Conservation (phyloP, 768 basidiomycete genomes). For the Tulasnella sp. region DNA sequence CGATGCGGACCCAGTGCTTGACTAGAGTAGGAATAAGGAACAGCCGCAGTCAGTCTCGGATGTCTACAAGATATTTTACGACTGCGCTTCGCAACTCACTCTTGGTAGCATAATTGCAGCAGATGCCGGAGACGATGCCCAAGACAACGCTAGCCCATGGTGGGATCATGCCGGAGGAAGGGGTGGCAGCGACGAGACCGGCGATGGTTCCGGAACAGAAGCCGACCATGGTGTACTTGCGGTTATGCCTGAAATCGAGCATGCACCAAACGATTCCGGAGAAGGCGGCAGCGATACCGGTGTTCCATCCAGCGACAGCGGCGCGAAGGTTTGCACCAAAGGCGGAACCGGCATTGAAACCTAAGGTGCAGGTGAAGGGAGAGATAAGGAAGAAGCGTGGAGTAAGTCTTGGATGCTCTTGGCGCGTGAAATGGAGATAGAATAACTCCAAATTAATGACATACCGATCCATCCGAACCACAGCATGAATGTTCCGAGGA, state of each 20-base stretch:
- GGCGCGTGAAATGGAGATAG: background rate
- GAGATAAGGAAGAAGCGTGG: background rate
- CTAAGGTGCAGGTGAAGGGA: constrained; percentile 32
- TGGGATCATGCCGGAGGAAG: constrained; percentile 75
- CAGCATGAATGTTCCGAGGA: constrained; percentile 76
- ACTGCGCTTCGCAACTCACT: constrained; percentile 43
- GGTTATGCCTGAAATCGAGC: constrained; percentile 72
- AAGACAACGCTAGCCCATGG: constrained; percentile 73
- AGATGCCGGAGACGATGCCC: constrained; percentile 65
- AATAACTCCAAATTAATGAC: background rate
- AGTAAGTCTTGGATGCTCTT: background rate
- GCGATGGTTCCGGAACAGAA: constrained; percentile 90
- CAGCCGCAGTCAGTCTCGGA: constrained; percentile 11
- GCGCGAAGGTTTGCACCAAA: constrained; percentile 86
- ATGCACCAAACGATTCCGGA: constrained; percentile 40
- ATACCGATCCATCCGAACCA: constrained; percentile 70
- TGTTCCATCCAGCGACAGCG: constrained; percentile 80
- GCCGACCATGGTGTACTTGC: constrained; percentile 84
- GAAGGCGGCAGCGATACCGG: constrained; percentile 76
- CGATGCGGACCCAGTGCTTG: constrained; percentile 64
- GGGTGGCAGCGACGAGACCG: constrained; percentile 84
- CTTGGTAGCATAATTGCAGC: constrained; percentile 83
- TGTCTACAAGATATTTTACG: background rate
- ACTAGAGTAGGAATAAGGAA: constrained; percentile 42
- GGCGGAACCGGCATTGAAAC: constrained; percentile 89